phyloP scores from a whole-genome alignment of 352 stramenopile species.

The Phytophthora aleatoria region DNA sequence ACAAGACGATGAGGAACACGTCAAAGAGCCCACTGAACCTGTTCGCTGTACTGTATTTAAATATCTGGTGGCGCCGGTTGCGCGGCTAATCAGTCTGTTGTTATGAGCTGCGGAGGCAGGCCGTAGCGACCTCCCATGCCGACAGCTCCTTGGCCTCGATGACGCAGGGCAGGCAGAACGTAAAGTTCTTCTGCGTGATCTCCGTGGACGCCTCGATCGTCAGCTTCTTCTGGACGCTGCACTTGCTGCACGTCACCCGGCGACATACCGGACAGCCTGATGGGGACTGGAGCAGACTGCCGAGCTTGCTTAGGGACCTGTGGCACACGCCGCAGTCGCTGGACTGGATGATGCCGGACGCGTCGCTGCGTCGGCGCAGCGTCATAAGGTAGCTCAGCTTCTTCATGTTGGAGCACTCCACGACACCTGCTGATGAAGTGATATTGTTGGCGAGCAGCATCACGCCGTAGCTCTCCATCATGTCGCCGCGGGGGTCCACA shows the following conservation, averaged over 20 bases:
- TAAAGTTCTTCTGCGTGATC: constrained; percentile 54
- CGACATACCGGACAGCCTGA: constrained; percentile 42
- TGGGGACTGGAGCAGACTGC: constrained; percentile 22
- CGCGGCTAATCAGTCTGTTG: constrained; percentile 13
- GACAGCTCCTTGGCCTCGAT: constrained; percentile 48
- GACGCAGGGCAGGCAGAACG: constrained; percentile 62
- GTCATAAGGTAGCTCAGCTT: constrained; percentile 68
- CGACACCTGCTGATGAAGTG: constrained; percentile 25
- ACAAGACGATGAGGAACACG: constrained; percentile 7
- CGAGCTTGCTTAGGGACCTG: constrained; percentile 35
- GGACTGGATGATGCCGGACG: constrained; percentile 14
- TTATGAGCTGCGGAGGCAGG: constrained; percentile 24
- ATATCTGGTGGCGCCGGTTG: constrained; percentile 4
- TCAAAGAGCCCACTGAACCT: constrained; percentile 5
- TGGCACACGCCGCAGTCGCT: constrained; percentile 37
- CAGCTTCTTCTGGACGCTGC: constrained; percentile 55
- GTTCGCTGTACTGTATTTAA: constrained; percentile 17
- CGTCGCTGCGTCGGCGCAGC: constrained; percentile 22
- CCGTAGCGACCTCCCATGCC: constrained; percentile 49
- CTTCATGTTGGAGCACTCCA: constrained; percentile 61
- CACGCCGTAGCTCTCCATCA: constrained; percentile 45
- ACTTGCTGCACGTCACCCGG: constrained; percentile 47
- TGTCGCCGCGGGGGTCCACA: constrained; percentile 43
- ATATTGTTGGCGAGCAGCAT: constrained; percentile 46
- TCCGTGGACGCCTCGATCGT: constrained; percentile 40